phyloP scores from a whole-genome alignment of 2,329 filamentous ascomycete species.

The Cercospora beticola region DNA sequence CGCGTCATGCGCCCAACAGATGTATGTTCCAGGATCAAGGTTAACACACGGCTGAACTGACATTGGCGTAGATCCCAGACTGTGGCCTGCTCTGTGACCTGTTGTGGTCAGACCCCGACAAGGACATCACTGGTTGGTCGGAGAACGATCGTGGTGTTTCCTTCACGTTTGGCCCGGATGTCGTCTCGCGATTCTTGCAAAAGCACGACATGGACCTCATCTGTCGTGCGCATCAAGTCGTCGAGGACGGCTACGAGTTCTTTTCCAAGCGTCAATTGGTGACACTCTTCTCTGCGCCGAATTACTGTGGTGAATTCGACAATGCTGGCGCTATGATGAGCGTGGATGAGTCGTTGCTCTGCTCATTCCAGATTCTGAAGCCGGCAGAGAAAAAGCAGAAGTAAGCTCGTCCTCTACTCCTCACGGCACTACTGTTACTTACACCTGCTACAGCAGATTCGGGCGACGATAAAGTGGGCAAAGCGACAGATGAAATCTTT shows the following conservation, averaged over 20 bases:
- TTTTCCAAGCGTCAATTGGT: slow-evolving; percentile 98
- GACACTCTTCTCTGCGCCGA: slow-evolving; percentile 95
- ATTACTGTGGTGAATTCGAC: slow-evolving; percentile 99
- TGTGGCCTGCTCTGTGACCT: slow-evolving; percentile 97
- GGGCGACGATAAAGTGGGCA: slow-evolving; percentile 71
- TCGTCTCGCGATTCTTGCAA: slow-evolving; percentile 94
- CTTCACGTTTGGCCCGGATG: slow-evolving; percentile 96
- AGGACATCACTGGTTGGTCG: slow-evolving; percentile 98
- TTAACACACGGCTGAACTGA: not conserved
- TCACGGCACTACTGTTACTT: slow-evolving; percentile 29
- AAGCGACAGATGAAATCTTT: slow-evolving; percentile 4
- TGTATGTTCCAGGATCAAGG: slow-evolving; percentile 61
- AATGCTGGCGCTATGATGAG: slow-evolving; percentile 99
- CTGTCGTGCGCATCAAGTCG: slow-evolving; percentile 96
- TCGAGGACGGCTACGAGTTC: slow-evolving; percentile 99
- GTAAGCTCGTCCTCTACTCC: slow-evolving; percentile 60
- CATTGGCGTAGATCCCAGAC: slow-evolving; percentile 77
- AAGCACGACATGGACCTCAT: slow-evolving; percentile 99
- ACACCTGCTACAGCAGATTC: slow-evolving; percentile 71
- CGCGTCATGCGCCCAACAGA: slow-evolving; percentile 98
- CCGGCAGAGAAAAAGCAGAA: slow-evolving; percentile 99
- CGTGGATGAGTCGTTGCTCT: slow-evolving; percentile 95
- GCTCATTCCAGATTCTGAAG: slow-evolving; percentile 99
- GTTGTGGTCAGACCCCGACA: slow-evolving; percentile 97
- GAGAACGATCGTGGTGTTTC: slow-evolving; percentile 98